These are phyloP conservation scores for Beauveria australis DNA, from an alignment of 2,329 filamentous ascomycete species.

Conservation along the genomic window DNA sequence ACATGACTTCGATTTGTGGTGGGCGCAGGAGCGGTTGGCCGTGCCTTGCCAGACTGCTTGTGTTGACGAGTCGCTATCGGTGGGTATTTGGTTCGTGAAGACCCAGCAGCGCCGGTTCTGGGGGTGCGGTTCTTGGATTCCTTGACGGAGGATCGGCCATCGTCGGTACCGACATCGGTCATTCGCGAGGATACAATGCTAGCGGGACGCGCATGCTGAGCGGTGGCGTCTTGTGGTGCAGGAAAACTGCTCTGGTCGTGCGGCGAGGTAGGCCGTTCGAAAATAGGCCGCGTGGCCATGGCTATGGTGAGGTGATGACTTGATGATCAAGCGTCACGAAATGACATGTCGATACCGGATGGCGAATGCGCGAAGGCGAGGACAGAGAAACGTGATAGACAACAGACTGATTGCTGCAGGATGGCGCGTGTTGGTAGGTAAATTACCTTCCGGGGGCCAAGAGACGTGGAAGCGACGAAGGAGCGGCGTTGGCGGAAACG, in stretches of 20 bases:
- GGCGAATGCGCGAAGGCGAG: background rate
- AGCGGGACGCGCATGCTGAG: constrained; percentile 41
- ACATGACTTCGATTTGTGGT: constrained; percentile 70
- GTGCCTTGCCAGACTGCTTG: constrained; percentile 35
- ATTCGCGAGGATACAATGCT: constrained; percentile 66
- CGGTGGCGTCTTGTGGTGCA: constrained; percentile 31
- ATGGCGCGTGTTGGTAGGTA: background rate
- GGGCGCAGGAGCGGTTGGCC: constrained; percentile 44
- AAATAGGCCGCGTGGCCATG: constrained; percentile 4
- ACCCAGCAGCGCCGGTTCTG: constrained; percentile 26
- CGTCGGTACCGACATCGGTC: constrained; percentile 55
- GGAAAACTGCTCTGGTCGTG: constrained; percentile 32
- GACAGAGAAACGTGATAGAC: background rate
- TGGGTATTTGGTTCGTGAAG: constrained; percentile 47
- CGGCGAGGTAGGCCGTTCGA: constrained; percentile 28
- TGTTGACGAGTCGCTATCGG: constrained; percentile 31
- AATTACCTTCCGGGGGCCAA: background rate
- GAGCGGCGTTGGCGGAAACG: background rate
- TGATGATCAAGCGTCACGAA: background rate
- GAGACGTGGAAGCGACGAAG: background rate
- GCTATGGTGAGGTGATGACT: background rate
- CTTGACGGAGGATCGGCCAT: constrained; percentile 27
- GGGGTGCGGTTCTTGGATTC: constrained; percentile 20
- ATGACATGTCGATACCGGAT: constrained; percentile 3
- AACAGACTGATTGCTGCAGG: background rate